Base-by-base conservation (phyloP, 192 early-diverging fungal genomes). In the Haplosporangium gracile region DNA sequence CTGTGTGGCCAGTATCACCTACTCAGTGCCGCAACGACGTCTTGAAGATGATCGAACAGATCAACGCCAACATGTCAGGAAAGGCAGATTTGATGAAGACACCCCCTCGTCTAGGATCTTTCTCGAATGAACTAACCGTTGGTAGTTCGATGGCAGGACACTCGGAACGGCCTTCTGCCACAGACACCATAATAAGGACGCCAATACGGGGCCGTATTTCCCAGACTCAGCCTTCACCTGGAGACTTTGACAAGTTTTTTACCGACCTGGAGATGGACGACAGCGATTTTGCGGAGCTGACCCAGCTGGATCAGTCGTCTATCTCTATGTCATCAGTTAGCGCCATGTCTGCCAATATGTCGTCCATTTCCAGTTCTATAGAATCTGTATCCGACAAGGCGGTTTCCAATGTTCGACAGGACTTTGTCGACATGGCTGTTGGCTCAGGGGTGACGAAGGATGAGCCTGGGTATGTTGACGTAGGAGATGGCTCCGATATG, bases 41-140 rank as follows among this genome's bases (percentile, higher is more conserved):
- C 7, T 51, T 86, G 26, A 77, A 73, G 51, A 86, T 86, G 84
- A 86, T 86, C 34, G 79, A 86, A 6, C 84, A 81, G 24, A 63
- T 86, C 16, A 79, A 85, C 40, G 60, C 78, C 22, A 85, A 79
- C 38, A 79, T 85, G 73, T 39, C 15, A 34, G 32, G 34, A 39
- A 32, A 29, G 13, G 29, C 60, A 32, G 29, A 65, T 65, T 34
- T 4, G 13, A 15, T 65, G 60, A 26, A 29, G 10, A 65, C 60
- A 32, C 60, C 60, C 0, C 60, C 60, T 65, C 60, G 60, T 65
- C 10, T 26, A 16, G 26, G 26, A 13, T 3, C 11, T 15, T 65
- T 65, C 26, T 7, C 42, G 24, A 73, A 49, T 11, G 72, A 34
- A 42, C 32, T 15, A 39, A 73, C 8, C 29, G 20, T n/a, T 1